Percentiles rank a stretch among this genome's conserved stretches.
Conservation (phyloP, 2,329 filamentous ascomycete genomes). For the Calonectria henricotiae region DNA sequence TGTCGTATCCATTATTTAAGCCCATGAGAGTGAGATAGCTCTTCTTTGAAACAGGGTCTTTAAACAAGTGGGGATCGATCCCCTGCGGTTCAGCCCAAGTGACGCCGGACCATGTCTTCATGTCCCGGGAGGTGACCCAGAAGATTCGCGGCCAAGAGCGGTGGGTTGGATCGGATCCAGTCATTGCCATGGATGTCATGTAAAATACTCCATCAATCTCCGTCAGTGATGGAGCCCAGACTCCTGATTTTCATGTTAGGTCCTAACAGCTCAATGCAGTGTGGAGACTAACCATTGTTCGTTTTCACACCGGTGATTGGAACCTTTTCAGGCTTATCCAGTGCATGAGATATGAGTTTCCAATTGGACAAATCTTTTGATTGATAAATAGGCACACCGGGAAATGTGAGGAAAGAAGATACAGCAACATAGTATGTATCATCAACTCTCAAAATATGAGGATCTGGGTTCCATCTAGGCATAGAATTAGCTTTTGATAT, state of each 20-base stretch:
- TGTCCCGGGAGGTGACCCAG: constrained; percentile 46
- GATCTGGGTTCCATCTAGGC: constrained; percentile 32
- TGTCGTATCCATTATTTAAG: constrained; percentile 46
- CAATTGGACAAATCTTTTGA: constrained; percentile 32
- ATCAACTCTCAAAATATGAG: constrained; percentile 23
- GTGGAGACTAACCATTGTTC: neutral
- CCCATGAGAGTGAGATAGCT: constrained; percentile 47
- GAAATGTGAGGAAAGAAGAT: constrained; percentile 31
- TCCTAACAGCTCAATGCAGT: neutral
- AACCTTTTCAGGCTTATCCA: constrained; percentile 28
- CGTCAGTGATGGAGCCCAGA: constrained; percentile 33
- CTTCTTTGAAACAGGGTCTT: constrained; percentile 40
- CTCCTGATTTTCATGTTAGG: constrained; percentile 4
- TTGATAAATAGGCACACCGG: constrained; percentile 34
- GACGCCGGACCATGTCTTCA: constrained; percentile 38
- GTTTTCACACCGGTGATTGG: constrained; percentile 31
- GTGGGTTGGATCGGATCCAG: constrained; percentile 57
- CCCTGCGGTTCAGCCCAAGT: constrained; percentile 37
- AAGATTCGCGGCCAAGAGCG: constrained; percentile 58
- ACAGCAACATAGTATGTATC: constrained; percentile 35
- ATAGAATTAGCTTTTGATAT: neutral
- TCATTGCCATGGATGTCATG: constrained; percentile 54
- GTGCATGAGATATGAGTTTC: constrained; percentile 31
- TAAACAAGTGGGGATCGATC: constrained; percentile 38
- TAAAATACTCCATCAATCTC: constrained; percentile 32